Conservation (phyloP, 352 stramenopile species). For the Phytophthora uliginosa region DNA sequence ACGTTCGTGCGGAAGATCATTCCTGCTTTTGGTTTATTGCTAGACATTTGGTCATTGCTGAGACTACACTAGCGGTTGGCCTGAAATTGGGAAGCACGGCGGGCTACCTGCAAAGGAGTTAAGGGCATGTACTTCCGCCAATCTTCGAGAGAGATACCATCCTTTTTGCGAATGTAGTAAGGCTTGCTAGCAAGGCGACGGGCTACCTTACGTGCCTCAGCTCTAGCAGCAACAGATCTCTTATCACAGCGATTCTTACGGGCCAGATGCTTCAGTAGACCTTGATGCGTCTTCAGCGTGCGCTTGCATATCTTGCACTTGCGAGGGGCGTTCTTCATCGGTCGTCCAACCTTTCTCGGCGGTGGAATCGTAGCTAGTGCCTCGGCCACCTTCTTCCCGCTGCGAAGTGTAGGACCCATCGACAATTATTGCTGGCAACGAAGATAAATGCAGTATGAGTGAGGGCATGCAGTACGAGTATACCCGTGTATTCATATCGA, state of each 20-base stretch:
- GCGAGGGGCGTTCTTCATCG: background rate
- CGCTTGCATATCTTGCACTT: background rate
- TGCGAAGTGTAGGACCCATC: background rate
- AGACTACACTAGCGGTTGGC: background rate
- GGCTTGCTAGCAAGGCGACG: background rate
- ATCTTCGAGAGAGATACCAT: background rate
- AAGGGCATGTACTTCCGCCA: background rate
- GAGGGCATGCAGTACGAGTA: too few relatives aligned
- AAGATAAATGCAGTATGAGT: too few relatives aligned
- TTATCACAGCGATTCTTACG: background rate
- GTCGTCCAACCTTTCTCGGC: background rate
- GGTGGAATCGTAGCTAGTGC: background rate
- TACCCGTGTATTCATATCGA: too few relatives aligned
- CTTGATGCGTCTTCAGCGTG: background rate
- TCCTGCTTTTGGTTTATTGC: background rate
- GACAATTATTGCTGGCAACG: background rate
- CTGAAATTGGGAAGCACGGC: background rate
- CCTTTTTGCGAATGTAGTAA: background rate
- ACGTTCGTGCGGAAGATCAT: background rate
- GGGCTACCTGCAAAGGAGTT: background rate
- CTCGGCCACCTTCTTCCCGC: background rate
- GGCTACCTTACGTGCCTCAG: background rate
- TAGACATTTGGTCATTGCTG: background rate
- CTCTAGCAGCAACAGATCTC: background rate
- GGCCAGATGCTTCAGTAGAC: background rate